These are phyloP conservation scores for Aspergillus wentii DNA, from an alignment of 495 filamentous ascomycete genomes.

Conservation along the genomic window DNA sequence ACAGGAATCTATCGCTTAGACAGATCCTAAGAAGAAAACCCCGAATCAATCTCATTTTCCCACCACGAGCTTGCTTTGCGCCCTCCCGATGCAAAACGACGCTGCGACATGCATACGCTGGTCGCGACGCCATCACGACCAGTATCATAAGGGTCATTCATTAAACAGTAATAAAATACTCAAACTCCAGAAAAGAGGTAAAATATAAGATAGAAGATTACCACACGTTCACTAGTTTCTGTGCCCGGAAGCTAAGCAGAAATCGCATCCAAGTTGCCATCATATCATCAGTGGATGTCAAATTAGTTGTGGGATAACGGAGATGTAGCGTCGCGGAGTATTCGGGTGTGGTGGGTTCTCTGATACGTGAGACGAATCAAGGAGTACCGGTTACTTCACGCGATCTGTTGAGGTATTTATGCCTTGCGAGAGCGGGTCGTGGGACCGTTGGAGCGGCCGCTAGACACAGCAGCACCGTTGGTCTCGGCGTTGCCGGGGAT, in stretches of 20 bases:
- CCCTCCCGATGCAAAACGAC: slow-evolving; percentile 12
- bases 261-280: not conserved
- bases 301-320: not conserved
- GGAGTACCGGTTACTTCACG: not conserved
- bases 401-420: slow-evolving; percentile 20
- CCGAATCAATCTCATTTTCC: too few relatives aligned
- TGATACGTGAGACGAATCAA: not conserved
- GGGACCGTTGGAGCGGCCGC: slow-evolving; percentile 39
- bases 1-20: too few relatives aligned
- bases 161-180: slow-evolving; percentile 34
- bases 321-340: not conserved
- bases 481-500: slow-evolving; percentile 31
- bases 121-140: slow-evolving; percentile 26
- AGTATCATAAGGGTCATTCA: slow-evolving; percentile 42
- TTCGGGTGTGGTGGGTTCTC: not conserved
- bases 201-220: not conserved
- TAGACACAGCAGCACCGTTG: slow-evolving; percentile 30
- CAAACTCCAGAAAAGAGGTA: slow-evolving; percentile 11
- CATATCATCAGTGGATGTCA: not conserved
- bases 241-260: not conserved
- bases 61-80: slow-evolving; percentile 11
- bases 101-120: slow-evolving; percentile 18
- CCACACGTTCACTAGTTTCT: too few relatives aligned
- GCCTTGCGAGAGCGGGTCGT: slow-evolving; percentile 48
- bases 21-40: too few relatives aligned